phyloP scores from a whole-genome alignment of 257 asterid genomes.

The Petunia secreta region DNA sequence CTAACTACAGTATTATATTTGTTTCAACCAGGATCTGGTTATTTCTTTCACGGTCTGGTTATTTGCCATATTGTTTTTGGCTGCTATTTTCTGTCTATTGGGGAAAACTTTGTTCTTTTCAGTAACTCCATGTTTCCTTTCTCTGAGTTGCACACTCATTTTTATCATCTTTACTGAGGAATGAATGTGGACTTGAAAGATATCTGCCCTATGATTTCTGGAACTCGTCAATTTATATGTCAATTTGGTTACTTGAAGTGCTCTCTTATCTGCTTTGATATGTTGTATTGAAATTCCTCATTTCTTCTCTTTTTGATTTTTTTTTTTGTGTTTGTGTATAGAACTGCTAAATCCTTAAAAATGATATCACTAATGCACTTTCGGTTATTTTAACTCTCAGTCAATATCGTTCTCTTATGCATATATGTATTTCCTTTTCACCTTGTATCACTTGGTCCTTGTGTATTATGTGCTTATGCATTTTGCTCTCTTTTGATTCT shows the following conservation, averaged over 20 bases:
- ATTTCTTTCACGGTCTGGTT: neutral
- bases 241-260: conserved; percentile 16
- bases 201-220: conserved; percentile 2
- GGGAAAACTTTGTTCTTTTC: neutral
- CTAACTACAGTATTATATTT: neutral
- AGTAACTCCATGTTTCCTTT: neutral
- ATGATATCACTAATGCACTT: neutral
- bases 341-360: neutral
- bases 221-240: neutral
- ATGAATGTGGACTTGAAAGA: conserved; percentile 20
- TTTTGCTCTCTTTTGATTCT: conserved; percentile 15
- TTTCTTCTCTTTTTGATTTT: neutral
- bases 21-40: conserved; percentile 11
- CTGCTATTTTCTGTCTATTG: neutral
- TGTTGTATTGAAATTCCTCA: neutral
- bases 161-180: neutral
- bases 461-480: conserved; percentile 4
- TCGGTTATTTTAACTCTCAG: neutral
- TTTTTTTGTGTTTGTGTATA: too few species aligned
- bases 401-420: neutral
- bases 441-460: neutral
- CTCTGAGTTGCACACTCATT: neutral
- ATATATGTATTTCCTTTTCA: neutral
- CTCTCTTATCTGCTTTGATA: conserved; percentile 1
- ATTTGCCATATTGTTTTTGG: conserved; percentile 3